Percentiles rank a stretch among this genome's conserved stretches.
Conservation (phyloP, 2,329 filamentous ascomycete species). For the Alternaria sp. region DNA sequence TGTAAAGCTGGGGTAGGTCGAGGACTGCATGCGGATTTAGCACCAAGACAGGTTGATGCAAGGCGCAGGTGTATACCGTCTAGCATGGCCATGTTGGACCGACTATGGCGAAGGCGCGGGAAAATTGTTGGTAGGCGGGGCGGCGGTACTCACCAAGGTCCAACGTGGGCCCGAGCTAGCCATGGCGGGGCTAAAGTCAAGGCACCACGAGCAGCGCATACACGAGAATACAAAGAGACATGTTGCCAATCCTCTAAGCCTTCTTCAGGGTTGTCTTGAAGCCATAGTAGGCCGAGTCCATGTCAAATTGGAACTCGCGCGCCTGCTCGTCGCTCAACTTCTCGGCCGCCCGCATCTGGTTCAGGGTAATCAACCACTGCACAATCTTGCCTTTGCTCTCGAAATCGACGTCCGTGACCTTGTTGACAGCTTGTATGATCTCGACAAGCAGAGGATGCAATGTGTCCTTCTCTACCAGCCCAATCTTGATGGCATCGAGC, state of each 20-base stretch:
- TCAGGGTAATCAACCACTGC: constrained; percentile 95
- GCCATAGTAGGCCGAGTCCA: constrained; percentile 91
- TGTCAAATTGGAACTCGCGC: constrained; percentile 89
- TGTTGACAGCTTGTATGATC: constrained; percentile 96
- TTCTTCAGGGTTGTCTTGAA: constrained; percentile 79
- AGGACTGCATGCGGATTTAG: constrained; percentile 60
- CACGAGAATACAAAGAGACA: neutral
- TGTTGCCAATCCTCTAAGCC: constrained; percentile 29
- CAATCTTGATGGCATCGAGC: constrained; percentile 91
- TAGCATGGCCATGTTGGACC: constrained; percentile 34
- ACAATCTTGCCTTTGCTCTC: constrained; percentile 97
- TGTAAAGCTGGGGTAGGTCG: constrained; percentile 85
- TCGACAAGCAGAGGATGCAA: constrained; percentile 95
- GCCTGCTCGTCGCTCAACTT: constrained; percentile 88
- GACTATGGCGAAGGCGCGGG: constrained; percentile 13
- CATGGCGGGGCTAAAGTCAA: constrained; percentile 12
- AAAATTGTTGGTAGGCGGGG: constrained; percentile 16
- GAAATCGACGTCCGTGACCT: constrained; percentile 94
- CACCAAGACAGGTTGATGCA: neutral
- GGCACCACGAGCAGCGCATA: neutral
- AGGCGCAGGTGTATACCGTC: constrained; percentile 34
- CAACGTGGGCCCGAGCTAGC: constrained; percentile 27
- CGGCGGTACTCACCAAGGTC: constrained; percentile 22
- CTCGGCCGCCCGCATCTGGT: constrained; percentile 97
- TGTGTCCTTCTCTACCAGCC: constrained; percentile 92